Conservation (phyloP, 1,284 basidiomycete species). For the Naganishia liquefaciens region DNA sequence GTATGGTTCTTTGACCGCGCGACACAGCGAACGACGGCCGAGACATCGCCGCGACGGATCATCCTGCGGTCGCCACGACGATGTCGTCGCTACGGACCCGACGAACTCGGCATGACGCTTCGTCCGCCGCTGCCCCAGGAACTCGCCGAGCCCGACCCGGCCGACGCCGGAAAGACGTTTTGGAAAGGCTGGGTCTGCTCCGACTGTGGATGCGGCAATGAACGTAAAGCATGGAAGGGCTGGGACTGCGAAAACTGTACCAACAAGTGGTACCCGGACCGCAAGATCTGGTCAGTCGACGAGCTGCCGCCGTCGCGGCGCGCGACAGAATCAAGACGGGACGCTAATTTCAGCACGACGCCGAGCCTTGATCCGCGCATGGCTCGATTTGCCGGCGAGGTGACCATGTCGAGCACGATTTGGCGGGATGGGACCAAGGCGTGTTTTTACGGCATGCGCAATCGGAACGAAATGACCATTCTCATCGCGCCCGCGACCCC, state of each 20-base stretch:
- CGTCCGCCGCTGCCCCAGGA: constrained; percentile 35
- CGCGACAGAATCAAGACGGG: constrained; percentile 35
- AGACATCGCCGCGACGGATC: constrained; percentile 21
- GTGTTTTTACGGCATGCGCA: constrained; percentile 38
- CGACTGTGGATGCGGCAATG: constrained; percentile 45
- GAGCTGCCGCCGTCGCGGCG: constrained; percentile 36
- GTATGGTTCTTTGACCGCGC: constrained; percentile 19
- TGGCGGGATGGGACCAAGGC: constrained; percentile 47
- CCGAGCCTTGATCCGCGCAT: constrained; percentile 40
- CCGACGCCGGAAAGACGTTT: constrained; percentile 38
- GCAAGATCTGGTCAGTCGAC: constrained; percentile 37
- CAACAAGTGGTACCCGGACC: constrained; percentile 33
- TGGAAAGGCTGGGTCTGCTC: constrained; percentile 48
- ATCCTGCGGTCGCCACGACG: constrained; percentile 31
- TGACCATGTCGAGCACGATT: constrained; percentile 35
- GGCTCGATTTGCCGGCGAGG: constrained; percentile 35
- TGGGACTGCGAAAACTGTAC: constrained; percentile 46
- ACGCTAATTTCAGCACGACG: constrained; percentile 38
- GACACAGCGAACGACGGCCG: not conserved
- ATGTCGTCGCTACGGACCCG: constrained; percentile 36
- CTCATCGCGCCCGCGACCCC: constrained; percentile 35
- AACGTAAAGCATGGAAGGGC: constrained; percentile 44
- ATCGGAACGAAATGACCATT: constrained; percentile 39
- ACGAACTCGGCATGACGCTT: constrained; percentile 37
- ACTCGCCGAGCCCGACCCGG: constrained; percentile 27